Conservation (phyloP, 306 rosid species). For the Vigna angularis region DNA sequence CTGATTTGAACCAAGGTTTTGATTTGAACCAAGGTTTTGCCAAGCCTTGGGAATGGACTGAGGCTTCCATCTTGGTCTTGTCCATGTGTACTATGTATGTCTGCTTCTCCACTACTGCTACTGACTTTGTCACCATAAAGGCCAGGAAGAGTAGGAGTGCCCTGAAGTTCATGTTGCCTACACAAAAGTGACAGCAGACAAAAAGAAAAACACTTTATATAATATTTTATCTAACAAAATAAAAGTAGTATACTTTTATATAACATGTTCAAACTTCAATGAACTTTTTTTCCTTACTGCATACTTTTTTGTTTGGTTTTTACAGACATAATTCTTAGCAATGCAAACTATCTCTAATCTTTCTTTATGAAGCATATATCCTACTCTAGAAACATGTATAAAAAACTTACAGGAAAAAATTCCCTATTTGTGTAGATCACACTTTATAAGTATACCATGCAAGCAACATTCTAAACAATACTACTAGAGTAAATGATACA, state of each 20-base stretch:
- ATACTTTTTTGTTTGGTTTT: background rate
- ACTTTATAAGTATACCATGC: background rate
- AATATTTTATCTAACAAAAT: background rate
- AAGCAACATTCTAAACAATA: slow-evolving; percentile 7
- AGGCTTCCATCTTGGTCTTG: slow-evolving; percentile 49
- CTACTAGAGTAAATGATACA: background rate
- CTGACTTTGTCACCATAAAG: slow-evolving; percentile 49
- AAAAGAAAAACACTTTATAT: background rate
- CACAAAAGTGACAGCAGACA: slow-evolving; percentile 15
- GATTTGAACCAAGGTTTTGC: slow-evolving; percentile 51
- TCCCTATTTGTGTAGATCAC: background rate
- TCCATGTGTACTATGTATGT: slow-evolving; percentile 74
- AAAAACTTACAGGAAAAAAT: background rate
- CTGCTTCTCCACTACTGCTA: slow-evolving; percentile 46
- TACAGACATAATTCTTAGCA: background rate
- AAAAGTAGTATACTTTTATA: background rate
- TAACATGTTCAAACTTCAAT: slow-evolving; percentile 6
- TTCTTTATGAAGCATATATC: background rate
- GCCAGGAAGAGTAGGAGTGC: slow-evolving; percentile 45
- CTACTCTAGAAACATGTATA: background rate
- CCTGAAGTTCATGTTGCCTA: slow-evolving; percentile 52
- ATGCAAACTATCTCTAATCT: background rate
- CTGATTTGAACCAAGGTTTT: slow-evolving; percentile 54
- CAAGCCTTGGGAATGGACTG: slow-evolving; percentile 39
- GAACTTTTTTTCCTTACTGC: background rate